Conservation (phyloP, 805 yeast genomes). For the Suhomyces sp. region DNA sequence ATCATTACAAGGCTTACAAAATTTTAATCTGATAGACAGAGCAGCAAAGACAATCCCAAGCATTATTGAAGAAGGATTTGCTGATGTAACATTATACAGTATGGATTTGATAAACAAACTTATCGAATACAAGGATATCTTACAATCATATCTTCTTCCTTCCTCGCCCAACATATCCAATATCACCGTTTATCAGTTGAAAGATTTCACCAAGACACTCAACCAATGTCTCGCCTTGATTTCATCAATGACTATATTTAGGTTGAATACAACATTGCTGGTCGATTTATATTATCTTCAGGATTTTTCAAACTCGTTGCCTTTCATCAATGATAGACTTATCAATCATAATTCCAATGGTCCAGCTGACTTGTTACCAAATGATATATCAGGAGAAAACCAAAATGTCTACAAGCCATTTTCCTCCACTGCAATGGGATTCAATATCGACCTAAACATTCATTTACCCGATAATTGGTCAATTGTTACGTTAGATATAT, state of each 20-base stretch:
- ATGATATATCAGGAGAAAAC: no score
- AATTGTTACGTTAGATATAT: constrained; percentile 60
- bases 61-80: constrained; percentile 8
- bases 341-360: constrained; percentile 15
- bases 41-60: constrained; percentile 11
- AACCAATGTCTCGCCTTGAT: constrained; percentile 18
- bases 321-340: constrained; percentile 20
- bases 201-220: constrained; percentile 15
- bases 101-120: constrained; percentile 16
- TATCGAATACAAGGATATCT: constrained; percentile 15
- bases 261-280: constrained; percentile 13
- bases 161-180: not conserved
- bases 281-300: constrained; percentile 19
- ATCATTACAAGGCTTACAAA: constrained; percentile 1
- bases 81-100: constrained; percentile 5
- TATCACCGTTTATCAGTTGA: constrained; percentile 14
- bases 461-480: constrained; percentile 51
- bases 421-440: constrained; percentile 5
- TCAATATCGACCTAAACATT: constrained; percentile 12
- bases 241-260: constrained; percentile 22
- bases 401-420: not conserved
- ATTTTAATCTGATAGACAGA: constrained; percentile 2
- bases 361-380: constrained; percentile 12
- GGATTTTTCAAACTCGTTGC: constrained; percentile 20
- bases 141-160: constrained; percentile 8